phyloP scores from a whole-genome alignment of 2,329 filamentous ascomycete species.

The Bisporella sp. region DNA sequence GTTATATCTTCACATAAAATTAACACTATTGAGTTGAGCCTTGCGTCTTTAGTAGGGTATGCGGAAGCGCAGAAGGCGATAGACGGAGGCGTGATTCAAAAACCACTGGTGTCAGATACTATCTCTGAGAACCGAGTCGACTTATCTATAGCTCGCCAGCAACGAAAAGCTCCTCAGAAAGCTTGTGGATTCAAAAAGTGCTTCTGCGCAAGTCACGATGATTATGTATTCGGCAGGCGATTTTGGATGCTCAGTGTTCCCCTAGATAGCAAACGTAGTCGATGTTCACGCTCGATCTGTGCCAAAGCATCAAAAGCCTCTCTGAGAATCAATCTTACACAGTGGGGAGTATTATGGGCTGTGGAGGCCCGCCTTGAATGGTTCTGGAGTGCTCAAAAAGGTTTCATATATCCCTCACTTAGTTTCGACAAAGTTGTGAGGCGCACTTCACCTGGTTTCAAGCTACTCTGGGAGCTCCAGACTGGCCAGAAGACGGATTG shows the following conservation, averaged over 20 bases:
- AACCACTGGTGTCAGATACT: background rate
- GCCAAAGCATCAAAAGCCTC: background rate
- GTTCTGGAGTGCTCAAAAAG: background rate
- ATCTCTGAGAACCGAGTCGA: background rate
- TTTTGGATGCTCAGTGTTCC: background rate
- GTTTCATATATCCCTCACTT: slow-evolving; percentile 1
- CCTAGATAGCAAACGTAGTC: background rate
- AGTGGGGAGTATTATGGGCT: background rate
- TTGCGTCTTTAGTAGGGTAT: background rate
- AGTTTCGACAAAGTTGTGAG: background rate
- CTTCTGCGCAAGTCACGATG: background rate
- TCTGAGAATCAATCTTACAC: slow-evolving; percentile 2
- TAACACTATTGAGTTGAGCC: background rate
- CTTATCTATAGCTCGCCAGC: background rate
- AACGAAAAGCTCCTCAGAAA: background rate
- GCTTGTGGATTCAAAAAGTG: background rate
- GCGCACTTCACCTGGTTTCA: slow-evolving; percentile 3
- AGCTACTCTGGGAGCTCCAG: slow-evolving; percentile 1
- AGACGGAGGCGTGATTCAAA: background rate
- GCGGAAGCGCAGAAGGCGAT: too few species aligned
- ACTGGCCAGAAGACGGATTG: background rate
- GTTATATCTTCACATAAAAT: background rate
- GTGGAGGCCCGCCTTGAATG: background rate
- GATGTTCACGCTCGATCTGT: background rate
- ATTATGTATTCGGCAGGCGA: background rate